phyloP scores from a whole-genome alignment of 306 rosid genomes.

The Arachis hypogaea region DNA sequence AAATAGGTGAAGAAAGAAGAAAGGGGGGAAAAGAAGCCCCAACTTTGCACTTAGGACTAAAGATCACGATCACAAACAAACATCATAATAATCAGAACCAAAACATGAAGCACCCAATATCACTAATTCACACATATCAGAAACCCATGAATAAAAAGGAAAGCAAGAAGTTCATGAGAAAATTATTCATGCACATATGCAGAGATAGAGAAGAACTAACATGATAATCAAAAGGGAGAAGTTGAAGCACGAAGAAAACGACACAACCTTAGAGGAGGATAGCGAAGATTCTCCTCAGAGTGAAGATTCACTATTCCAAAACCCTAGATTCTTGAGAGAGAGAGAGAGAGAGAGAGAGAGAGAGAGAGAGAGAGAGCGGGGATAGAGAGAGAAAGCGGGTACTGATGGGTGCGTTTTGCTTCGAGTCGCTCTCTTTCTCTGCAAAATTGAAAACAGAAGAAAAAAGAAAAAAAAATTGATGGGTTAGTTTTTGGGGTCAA shows the following conservation, averaged over 20 bases:
- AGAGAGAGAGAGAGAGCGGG: conserved; percentile 22
- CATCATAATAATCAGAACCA: conserved; percentile 20
- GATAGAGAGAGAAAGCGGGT: conserved; percentile 32
- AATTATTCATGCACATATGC: conserved; percentile 34
- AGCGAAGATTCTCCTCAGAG: neutral
- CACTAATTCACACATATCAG: neutral
- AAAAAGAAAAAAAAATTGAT: conserved; percentile 5
- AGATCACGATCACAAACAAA: too few species aligned
- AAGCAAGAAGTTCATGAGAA: conserved; percentile 17
- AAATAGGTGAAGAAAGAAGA: conserved; percentile 16
- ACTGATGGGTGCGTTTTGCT: neutral
- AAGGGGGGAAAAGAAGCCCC: neutral
- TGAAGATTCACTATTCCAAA: conserved; percentile 56
- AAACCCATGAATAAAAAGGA: neutral
- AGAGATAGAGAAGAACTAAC: neutral
- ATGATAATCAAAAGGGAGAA: neutral
- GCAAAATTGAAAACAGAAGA: neutral
- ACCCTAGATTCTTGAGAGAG: conserved; percentile 67
- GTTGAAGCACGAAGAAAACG: conserved; percentile 19
- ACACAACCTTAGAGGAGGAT: neutral
- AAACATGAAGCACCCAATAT: neutral
- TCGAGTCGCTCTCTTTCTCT: neutral
- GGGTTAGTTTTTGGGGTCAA: conserved; percentile 34
- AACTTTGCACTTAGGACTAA: conserved; percentile 2
- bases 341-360: conserved; percentile 31